phyloP scores from a whole-genome alignment of 257 asterid species.

The Solanum megistacrolobum region DNA sequence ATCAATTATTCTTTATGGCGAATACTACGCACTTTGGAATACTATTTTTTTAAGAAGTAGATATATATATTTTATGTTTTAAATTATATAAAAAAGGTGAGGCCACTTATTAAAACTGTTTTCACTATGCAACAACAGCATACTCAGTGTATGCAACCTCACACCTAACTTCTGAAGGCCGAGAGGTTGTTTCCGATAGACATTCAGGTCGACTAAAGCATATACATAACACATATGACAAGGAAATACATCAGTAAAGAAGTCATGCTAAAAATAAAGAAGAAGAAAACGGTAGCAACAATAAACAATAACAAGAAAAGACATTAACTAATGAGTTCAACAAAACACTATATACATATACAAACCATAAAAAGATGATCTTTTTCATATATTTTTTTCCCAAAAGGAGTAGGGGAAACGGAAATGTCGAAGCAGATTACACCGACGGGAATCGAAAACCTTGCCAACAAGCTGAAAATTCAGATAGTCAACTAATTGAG shows the following conservation, averaged over 20 bases:
- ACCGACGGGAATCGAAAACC: background rate
- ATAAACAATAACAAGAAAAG: background rate
- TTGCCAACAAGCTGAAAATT: background rate
- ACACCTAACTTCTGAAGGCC: background rate
- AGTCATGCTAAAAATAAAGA: background rate
- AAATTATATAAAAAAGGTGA: background rate
- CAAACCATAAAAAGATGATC: background rate
- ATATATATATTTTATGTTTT: background rate
- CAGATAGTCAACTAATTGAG: background rate
- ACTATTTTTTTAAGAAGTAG: background rate
- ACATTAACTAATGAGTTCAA: background rate
- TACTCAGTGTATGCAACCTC: background rate
- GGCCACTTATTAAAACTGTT: background rate
- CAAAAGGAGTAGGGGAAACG: background rate
- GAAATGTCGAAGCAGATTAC: background rate
- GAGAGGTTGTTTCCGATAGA: background rate
- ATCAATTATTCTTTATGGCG: background rate
- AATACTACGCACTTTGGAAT: background rate
- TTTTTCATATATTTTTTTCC: background rate
- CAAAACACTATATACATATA: background rate
- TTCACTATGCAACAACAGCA: background rate
- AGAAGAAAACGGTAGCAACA: background rate
- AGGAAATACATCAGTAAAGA: background rate
- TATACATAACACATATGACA: background rate
- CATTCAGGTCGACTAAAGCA: background rate